phyloP scores from a whole-genome alignment of 139 green algal species.

The Volvox reticuliferus region DNA sequence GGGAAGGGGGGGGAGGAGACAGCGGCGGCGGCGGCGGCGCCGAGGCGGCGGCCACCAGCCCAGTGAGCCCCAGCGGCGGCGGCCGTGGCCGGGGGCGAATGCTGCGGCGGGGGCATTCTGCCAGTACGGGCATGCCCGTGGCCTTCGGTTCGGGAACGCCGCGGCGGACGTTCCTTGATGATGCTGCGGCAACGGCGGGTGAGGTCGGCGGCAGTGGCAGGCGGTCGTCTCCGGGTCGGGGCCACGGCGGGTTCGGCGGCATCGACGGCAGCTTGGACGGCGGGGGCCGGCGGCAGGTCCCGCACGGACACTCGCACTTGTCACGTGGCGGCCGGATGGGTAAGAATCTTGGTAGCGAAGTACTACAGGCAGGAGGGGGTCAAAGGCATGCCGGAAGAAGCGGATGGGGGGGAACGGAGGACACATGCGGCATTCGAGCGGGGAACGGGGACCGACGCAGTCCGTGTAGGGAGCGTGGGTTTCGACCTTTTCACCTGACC shows the following conservation, averaged over 20 bases:
- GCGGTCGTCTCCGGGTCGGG: too few relatives aligned
- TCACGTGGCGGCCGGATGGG: not conserved
- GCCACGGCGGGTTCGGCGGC: not conserved
- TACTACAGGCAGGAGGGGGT: too few relatives aligned
- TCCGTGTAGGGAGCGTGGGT: too few relatives aligned
- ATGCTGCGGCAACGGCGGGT: not conserved
- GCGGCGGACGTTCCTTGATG: not conserved
- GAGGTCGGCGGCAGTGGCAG: not conserved
- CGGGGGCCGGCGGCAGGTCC: not conserved
- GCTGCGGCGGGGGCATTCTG: not conserved
- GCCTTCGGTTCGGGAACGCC: constrained; percentile 21
- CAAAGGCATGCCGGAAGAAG: too few relatives aligned
- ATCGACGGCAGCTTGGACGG: not conserved
- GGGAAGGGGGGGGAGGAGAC: not conserved
- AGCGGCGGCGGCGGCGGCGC: not conserved
- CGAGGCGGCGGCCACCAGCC: not conserved
- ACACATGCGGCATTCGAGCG: too few relatives aligned
- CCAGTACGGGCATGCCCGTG: not conserved
- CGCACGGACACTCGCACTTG: not conserved
- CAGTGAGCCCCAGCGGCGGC: not conserved
- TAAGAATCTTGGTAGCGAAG: not conserved
- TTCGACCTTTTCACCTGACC: too few relatives aligned
- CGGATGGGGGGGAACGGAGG: too few relatives aligned
- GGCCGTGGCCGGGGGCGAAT: too few relatives aligned
- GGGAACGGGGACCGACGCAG: too few relatives aligned